These are phyloP conservation scores for Candida tropicalis DNA, from an alignment of 1,139 yeast species.

Conservation along the genomic window DNA sequence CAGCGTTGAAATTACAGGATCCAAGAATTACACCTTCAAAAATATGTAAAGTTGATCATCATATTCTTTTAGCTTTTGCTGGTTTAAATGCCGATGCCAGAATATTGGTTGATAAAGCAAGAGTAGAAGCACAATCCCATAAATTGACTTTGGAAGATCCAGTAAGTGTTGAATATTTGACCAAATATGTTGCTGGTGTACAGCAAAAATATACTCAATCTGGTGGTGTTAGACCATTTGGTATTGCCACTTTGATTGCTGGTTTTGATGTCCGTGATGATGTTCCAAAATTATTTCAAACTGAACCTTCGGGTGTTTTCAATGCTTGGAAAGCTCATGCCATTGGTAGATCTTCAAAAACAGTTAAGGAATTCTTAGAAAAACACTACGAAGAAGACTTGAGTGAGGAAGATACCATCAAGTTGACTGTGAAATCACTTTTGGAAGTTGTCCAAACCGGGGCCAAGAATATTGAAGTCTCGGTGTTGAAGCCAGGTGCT, in stretches of 20 bases:
- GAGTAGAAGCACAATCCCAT: slow-evolving; percentile 98
- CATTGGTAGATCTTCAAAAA: slow-evolving; percentile 92
- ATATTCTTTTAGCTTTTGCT: slow-evolving; percentile 90
- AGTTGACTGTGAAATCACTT: slow-evolving; percentile 81
- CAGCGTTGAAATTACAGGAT: slow-evolving; percentile 92
- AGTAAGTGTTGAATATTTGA: slow-evolving; percentile 87
- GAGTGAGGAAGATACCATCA: slow-evolving; percentile 73
- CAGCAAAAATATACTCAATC: slow-evolving; percentile 98
- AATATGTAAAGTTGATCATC: slow-evolving; percentile 89
- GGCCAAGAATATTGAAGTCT: slow-evolving; percentile 91
- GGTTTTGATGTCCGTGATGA: slow-evolving; percentile 90
- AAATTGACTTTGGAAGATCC: slow-evolving; percentile 92
- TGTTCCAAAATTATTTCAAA: slow-evolving; percentile 83
- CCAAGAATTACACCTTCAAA: slow-evolving; percentile 95
- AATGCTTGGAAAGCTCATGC: slow-evolving; percentile 99
- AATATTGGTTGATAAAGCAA: slow-evolving; percentile 89
- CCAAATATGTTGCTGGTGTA: slow-evolving; percentile 94
- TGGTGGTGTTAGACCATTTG: slow-evolving; percentile 96
- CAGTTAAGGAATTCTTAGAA: slow-evolving; percentile 94
- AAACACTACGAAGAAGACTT: slow-evolving; percentile 77
- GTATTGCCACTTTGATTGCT: slow-evolving; percentile 91
- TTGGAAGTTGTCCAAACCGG: slow-evolving; percentile 98
- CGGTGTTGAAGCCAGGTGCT: slow-evolving; percentile 76
- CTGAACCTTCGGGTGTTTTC: slow-evolving; percentile 97
- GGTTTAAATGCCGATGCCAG: slow-evolving; percentile 98